Base-by-base conservation (phyloP, 768 basidiomycete genomes). In the Rhodotorula kratochvilovae region DNA sequence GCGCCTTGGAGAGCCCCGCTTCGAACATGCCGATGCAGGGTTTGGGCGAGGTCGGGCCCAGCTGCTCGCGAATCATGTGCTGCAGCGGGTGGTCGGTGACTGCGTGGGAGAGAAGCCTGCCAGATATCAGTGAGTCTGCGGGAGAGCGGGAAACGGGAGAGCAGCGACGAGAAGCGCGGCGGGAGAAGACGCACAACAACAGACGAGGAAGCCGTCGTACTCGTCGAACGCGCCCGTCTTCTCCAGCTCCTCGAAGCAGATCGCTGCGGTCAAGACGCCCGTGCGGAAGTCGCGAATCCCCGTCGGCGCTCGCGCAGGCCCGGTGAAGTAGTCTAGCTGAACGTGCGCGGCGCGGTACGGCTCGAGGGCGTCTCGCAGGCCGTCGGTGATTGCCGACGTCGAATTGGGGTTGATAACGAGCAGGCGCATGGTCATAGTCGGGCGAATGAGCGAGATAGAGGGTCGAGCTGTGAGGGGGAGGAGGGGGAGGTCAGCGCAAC, bases 401-500 rank as follows among this genome's bases (percentile, higher is more conserved):
- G 71, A 72, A 55, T 77, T 77, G n/a, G 76, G 76, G 53, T 77
- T 77, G 76, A 77, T 72, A 62, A 77, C 33, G 36, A 77, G 70
- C 15, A 77, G 59, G 13, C 17, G 5, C 5, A 27, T 17, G 33
- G 33, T 12, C 61, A 61, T 61, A 31, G 33, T 17, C 2, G 29
- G 25, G 39, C 39, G n/a, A 7, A 15, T 53, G 31, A 29, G 27
- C 8, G 1, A 21, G 35, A 29, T 11, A 11, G 54, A 1, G 54
- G 31, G 13, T 29, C 53, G 19, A 16, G 16, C 15, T 13, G 10
- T 5, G 27, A 1, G 39, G 33, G 57, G 27, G 57, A 17, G 15
- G 39, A 58, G 35, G 36, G n/a, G n/a, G 36, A 29, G 39, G 39
- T 58, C 57, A 58, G 57, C 55, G 39, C 39, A 13, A 39, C 6